Conservation (phyloP, 768 basidiomycete species). For the Lyophyllum decastes region DNA sequence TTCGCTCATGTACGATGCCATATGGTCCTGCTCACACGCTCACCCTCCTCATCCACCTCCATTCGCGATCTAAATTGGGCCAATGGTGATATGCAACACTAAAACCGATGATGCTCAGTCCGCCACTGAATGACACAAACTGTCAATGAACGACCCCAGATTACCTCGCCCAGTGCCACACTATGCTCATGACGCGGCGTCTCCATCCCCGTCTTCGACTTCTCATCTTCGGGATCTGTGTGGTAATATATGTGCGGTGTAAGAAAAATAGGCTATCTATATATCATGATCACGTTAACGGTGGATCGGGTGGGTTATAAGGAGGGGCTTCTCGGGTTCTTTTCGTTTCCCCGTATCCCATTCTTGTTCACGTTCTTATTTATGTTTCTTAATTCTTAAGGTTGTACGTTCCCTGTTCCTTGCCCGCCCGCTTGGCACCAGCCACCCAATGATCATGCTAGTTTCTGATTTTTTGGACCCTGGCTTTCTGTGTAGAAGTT, state of each 20-base stretch:
- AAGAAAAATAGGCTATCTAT: no score
- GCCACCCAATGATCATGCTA: no score
- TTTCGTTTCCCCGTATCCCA: no score
- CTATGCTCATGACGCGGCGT: no score
- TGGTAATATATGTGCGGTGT: background rate
- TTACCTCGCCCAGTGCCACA: no score
- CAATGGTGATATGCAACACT: background rate
- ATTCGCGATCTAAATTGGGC: background rate
- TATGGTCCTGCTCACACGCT: background rate
- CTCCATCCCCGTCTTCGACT: background rate
- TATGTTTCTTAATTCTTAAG: background rate
- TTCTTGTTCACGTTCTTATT: no score
- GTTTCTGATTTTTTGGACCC: no score
- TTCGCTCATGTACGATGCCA: no score
- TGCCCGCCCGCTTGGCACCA: background rate
- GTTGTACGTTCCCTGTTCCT: background rate
- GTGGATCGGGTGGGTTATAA: background rate
- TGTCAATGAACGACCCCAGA: background rate
- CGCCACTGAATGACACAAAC: background rate
- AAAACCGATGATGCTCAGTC: background rate
- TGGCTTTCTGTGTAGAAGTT: background rate
- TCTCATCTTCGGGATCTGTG: background rate
- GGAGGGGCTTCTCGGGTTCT: background rate
- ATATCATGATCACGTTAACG: background rate
- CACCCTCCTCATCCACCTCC: background rate